Conservation (phyloP, 2,329 filamentous ascomycete species). For the Aspergillus pseudoviridinutans region DNA sequence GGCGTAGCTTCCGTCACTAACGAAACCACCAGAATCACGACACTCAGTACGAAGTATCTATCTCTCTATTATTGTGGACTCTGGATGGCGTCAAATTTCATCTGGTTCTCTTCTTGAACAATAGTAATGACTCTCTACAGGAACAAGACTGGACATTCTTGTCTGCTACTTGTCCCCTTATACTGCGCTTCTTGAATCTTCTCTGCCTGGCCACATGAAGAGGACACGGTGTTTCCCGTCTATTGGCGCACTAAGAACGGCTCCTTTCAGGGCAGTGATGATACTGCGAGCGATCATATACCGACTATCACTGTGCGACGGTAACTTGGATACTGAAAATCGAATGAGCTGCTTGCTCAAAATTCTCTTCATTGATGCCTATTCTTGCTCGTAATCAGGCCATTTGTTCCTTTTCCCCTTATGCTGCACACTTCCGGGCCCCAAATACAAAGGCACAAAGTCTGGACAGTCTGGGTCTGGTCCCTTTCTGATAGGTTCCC, state of each 20-base stretch:
- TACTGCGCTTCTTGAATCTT: neutral
- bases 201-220: slow-evolving; percentile 10
- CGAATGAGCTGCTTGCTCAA: neutral
- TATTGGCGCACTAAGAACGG: neutral
- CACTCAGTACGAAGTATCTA: neutral
- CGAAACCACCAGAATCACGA: slow-evolving; percentile 4
- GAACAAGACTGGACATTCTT: neutral
- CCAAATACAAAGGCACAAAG: slow-evolving; percentile 1
- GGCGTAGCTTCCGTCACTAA: slow-evolving; percentile 38
- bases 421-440: neutral
- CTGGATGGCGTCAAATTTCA: neutral
- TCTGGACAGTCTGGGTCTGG: slow-evolving; percentile 3
- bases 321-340: neutral
- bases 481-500: slow-evolving; percentile 15
- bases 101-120: neutral
- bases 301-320: neutral
- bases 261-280: neutral
- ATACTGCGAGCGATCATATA: neutral
- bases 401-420: neutral
- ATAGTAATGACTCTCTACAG: neutral
- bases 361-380: neutral
- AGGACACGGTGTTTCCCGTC: slow-evolving; percentile 30
- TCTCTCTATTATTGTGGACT: neutral
- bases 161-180: neutral
- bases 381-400: neutral